Conservation (phyloP, 768 basidiomycete species). For the Cystofilobasidium capitatum region DNA sequence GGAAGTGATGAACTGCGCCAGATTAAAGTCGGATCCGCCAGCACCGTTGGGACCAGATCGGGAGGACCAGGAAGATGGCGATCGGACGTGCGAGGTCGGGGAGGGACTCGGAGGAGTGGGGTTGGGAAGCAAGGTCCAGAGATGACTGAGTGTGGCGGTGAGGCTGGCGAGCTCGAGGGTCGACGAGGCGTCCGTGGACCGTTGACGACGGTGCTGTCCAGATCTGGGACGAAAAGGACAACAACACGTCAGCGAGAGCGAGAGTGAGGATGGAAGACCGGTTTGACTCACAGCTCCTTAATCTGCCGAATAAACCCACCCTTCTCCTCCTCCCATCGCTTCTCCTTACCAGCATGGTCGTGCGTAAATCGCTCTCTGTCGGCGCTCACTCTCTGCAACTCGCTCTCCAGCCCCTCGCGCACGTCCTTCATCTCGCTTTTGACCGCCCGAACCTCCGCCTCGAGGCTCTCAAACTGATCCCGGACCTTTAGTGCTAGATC, state of each 20-base stretch:
- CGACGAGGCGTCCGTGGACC: neutral
- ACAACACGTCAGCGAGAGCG: neutral
- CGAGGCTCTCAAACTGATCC: constrained; percentile 19
- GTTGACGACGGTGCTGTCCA: neutral
- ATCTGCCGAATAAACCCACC: constrained; percentile 4
- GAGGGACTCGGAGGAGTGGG: neutral
- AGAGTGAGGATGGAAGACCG: neutral
- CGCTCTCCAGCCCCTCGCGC: constrained; percentile 38
- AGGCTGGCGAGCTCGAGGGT: constrained; percentile 48
- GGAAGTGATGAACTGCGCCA: constrained; percentile 27
- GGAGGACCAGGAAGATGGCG: constrained; percentile 51
- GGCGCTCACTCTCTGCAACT: constrained; percentile 32
- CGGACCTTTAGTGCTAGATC: constrained; percentile 17
- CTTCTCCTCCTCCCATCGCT: constrained; percentile 19
- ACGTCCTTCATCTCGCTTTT: constrained; percentile 38
- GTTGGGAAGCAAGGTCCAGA: constrained; percentile 63
- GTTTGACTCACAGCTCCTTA: constrained; percentile 8
- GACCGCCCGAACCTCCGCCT: neutral
- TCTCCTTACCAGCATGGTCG: constrained; percentile 25
- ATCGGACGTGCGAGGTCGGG: neutral
- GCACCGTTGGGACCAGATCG: constrained; percentile 66
- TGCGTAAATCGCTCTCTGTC: constrained; percentile 32
- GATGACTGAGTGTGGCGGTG: constrained; percentile 55
- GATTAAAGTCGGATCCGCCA: constrained; percentile 57
- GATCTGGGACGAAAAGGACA: neutral